Evolutionary conservation across 257 asterid genomes (phyloP).

Genomic region (Solanum medicagineum): DNA sequence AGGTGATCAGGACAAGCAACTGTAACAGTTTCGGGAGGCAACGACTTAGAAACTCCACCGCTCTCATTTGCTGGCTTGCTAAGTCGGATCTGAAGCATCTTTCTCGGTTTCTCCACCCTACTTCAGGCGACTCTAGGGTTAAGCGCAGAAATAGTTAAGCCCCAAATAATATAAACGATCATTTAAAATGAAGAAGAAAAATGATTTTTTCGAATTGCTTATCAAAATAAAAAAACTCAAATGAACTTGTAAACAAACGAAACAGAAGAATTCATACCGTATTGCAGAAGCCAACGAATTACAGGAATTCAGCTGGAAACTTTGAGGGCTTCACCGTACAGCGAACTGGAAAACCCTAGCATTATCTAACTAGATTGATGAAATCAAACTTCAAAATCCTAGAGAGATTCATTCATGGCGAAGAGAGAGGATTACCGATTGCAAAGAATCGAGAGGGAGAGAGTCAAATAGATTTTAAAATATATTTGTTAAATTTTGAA

Average conservation of each 20-base stretch:
- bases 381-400: neutral
- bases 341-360: neutral
- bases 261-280: neutral
- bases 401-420: neutral
- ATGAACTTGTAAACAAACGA: neutral
- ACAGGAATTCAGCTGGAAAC: neutral
- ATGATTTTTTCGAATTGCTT: neutral
- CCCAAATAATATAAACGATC: neutral
- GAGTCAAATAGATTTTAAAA: too few species aligned
- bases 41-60: slow-evolving; percentile 50
- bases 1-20: slow-evolving; percentile 99
- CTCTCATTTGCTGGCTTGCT: slow-evolving; percentile 77
- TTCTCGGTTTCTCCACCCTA: neutral
- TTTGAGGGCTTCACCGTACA: neutral
- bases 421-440: neutral
- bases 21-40: slow-evolving; percentile 51
- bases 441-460: neutral
- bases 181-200: neutral
- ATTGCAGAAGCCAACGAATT: neutral
- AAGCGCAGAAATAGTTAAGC: neutral
- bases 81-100: slow-evolving; percentile 94
- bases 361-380: neutral
- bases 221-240: neutral
- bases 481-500: too few species aligned
- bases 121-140: neutral